Percentiles rank a stretch among this genome's conserved stretches.
These are phyloP conservation scores for Chytriomyces sp. DNA, from an alignment of 192 early-diverging fungal species.

Conservation along the genomic window DNA sequence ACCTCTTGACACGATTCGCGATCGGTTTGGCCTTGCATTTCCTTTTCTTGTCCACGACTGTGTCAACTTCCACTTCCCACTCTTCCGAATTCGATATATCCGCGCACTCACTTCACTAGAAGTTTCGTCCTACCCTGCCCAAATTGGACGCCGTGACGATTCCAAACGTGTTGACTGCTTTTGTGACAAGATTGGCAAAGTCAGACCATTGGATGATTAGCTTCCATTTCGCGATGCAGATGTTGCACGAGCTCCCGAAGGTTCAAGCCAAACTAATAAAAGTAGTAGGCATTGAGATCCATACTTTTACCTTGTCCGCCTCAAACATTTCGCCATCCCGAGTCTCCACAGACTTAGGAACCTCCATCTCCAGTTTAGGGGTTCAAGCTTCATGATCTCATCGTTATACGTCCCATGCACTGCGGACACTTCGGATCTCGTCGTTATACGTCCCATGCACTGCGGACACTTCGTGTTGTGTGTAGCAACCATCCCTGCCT, in stretches of 20 bases:
- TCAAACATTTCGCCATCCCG: no score
- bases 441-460: not conserved
- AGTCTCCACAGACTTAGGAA: not conserved
- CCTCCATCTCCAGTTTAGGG: not conserved
- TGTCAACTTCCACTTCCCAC: no score
- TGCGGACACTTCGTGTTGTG: no score
- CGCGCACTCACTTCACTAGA: no score
- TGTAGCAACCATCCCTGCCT: slow-evolving; percentile 20
- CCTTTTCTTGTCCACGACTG: not conserved
- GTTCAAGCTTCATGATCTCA: not conserved
- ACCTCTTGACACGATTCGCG: not conserved
- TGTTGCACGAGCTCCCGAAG: slow-evolving; percentile 26
- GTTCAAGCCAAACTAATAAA: slow-evolving; percentile 28
- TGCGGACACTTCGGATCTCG: not conserved
- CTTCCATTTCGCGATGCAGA: slow-evolving; percentile 7
- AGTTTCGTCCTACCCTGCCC: no score
- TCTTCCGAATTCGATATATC: no score
- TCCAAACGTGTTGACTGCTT: slow-evolving; percentile 29
- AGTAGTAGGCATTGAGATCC: not conserved
- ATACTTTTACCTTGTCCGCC: slow-evolving; percentile 4
- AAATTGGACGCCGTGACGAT: slow-evolving; percentile 25
- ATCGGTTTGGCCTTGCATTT: not conserved
- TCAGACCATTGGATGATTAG: slow-evolving; percentile 26
- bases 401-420: not conserved
- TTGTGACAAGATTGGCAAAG: slow-evolving; percentile 16